phyloP scores from a whole-genome alignment of 176 grass and related monocot genomes.

The Aegilops longissima region DNA sequence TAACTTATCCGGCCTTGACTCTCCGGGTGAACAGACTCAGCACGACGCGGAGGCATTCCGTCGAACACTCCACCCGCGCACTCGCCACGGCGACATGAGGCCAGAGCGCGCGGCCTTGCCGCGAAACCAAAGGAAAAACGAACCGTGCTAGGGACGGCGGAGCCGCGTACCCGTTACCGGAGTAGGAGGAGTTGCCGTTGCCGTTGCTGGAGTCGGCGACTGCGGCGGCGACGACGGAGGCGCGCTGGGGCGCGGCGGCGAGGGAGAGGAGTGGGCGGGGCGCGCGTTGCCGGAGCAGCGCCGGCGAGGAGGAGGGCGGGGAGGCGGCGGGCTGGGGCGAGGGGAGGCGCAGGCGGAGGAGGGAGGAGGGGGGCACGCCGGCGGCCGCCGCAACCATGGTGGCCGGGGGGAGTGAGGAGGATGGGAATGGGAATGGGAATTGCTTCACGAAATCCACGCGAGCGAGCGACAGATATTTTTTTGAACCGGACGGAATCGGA shows the following conservation, averaged over 20 bases:
- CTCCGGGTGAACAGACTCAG: background rate
- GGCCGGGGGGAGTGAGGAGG: background rate
- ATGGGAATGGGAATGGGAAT: background rate
- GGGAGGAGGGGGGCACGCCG: background rate
- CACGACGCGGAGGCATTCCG: background rate
- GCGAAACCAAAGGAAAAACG: background rate
- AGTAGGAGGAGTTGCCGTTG: background rate
- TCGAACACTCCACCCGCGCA: background rate
- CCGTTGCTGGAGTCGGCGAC: background rate
- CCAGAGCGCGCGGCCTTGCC: background rate
- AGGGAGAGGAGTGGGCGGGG: background rate
- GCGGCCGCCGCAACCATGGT: constrained; percentile 37
- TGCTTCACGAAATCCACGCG: background rate
- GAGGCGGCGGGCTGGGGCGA: background rate
- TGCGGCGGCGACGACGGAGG: background rate
- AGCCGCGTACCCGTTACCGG: constrained; percentile 38
- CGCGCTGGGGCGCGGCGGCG: background rate
- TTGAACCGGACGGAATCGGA: background rate
- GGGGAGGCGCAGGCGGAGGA: background rate
- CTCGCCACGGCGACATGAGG: background rate
- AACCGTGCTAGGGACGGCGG: background rate
- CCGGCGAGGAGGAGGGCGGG: background rate
- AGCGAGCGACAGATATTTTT: constrained; percentile 14
- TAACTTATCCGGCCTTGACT: background rate
- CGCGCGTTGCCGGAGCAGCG: background rate